These are phyloP conservation scores for Fallopia convolvulus DNA, from an alignment of 148 eudicot genomes.

Conservation along the genomic window DNA sequence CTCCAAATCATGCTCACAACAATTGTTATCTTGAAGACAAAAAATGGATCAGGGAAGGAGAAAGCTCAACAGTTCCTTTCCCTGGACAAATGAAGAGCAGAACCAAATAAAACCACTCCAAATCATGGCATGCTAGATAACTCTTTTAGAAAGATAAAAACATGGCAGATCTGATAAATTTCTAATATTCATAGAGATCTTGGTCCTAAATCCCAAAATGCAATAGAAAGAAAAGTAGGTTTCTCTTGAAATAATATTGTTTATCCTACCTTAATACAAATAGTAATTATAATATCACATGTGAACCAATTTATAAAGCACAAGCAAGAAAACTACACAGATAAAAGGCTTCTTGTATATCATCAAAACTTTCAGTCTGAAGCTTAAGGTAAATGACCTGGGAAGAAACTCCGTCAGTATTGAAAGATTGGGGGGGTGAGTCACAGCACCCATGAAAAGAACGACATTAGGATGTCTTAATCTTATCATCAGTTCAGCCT, in stretches of 20 bases:
- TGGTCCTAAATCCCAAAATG: background rate
- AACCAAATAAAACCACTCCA: background rate
- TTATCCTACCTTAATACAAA: background rate
- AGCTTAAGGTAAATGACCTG: slow-evolving; percentile 38
- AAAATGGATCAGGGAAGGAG: background rate
- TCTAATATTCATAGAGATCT: background rate
- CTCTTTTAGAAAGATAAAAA: background rate
- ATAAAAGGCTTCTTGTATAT: background rate
- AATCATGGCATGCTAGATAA: background rate
- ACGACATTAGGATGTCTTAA: slow-evolving; percentile 97
- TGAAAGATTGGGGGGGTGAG: slow-evolving; percentile 87
- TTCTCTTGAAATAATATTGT: background rate
- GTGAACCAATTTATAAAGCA: background rate
- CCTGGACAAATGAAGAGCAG: background rate
- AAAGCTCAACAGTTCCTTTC: background rate
- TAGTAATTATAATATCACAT: background rate
- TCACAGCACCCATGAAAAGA: slow-evolving; percentile 98
- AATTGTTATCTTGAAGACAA: background rate
- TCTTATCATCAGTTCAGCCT: slow-evolving; percentile 94
- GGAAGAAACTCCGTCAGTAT: slow-evolving; percentile 91
- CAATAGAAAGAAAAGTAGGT: too few species aligned
- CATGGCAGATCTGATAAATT: background rate
- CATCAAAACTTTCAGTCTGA: background rate
- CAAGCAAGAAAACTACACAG: background rate
- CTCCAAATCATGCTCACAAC: background rate